These are phyloP conservation scores for Myriosclerotinia scirpicola DNA, from an alignment of 2,329 filamentous ascomycete species.

Conservation along the genomic window DNA sequence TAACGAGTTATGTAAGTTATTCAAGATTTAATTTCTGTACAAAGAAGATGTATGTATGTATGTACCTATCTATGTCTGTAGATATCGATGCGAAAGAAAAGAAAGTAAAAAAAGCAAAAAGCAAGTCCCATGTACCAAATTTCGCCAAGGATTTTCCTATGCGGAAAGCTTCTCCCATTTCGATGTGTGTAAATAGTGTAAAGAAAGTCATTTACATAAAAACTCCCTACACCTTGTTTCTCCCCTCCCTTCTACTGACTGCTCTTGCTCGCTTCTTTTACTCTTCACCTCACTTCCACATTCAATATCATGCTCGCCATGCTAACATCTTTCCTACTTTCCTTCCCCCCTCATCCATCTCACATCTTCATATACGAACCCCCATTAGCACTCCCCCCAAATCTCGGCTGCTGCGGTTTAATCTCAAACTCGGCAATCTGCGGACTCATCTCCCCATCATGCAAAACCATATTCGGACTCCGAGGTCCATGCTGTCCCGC, in stretches of 20 bases:
- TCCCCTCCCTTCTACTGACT: too few species aligned
- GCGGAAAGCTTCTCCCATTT: not conserved
- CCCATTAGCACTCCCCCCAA: constrained; percentile 8
- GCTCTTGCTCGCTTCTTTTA: too few species aligned
- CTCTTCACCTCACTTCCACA: not conserved
- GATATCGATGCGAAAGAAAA: too few species aligned
- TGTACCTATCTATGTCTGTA: too few species aligned
- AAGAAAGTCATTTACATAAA: constrained; percentile 15
- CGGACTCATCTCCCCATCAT: constrained; percentile 2
- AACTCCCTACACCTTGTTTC: not conserved
- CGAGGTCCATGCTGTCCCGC: not conserved
- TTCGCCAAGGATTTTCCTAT: not conserved
- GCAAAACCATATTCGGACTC: constrained; percentile 7
- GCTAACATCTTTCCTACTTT: not conserved
- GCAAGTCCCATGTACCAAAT: not conserved
- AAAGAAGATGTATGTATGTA: too few species aligned
- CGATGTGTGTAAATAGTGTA: not conserved
- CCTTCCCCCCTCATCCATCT: not conserved
- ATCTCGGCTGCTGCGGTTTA: constrained; percentile 1
- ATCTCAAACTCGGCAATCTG: constrained; percentile 8
- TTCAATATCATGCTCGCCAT: not conserved
- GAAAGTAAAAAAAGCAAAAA: not conserved
- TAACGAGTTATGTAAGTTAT: too few species aligned
- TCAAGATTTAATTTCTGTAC: too few species aligned
- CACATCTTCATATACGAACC: constrained; percentile 12